Percentiles rank a stretch among this genome's conserved stretches.
These are phyloP conservation scores for Cynanchum wilfordii DNA, from an alignment of 257 asterid species.

Conservation along the genomic window DNA sequence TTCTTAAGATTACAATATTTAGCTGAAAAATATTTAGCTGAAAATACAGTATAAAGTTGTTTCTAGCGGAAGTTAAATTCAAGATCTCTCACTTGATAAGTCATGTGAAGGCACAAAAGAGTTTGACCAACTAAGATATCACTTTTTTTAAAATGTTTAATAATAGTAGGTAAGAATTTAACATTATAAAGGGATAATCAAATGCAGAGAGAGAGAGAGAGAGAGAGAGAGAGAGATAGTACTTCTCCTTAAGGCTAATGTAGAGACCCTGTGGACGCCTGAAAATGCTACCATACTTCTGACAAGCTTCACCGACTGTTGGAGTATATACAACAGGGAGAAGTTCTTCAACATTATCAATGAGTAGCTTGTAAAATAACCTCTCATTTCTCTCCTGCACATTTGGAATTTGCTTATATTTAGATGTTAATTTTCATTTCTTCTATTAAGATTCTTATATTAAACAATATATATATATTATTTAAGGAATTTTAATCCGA, in stretches of 20 bases:
- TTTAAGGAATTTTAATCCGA: no score
- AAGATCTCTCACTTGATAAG: no score
- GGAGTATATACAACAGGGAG: conserved; percentile 92
- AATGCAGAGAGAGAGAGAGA: neutral
- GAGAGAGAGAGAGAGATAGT: conserved; percentile 8
- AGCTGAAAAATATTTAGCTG: no score
- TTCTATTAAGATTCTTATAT: no score
- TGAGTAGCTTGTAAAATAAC: conserved; percentile 87
- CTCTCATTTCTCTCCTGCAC: conserved; percentile 81
- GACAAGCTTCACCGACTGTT: conserved; percentile 94
- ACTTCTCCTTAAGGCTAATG: conserved; percentile 89
- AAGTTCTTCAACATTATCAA: conserved; percentile 86
- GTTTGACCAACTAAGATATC: no score
- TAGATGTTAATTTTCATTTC: no score
- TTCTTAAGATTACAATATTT: neutral
- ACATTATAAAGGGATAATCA: neutral
- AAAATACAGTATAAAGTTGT: no score
- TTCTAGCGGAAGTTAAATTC: no score
- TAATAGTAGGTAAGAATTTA: no score
- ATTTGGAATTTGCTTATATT: conserved; percentile 4
- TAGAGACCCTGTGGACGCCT: conserved; percentile 93
- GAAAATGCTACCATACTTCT: conserved; percentile 87
- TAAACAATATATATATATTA: no score
- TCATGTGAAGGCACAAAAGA: no score
- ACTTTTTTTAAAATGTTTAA: no score